These are phyloP conservation scores for Arabis hirsuta DNA, from an alignment of 345 rosid genomes.

Conservation along the genomic window DNA sequence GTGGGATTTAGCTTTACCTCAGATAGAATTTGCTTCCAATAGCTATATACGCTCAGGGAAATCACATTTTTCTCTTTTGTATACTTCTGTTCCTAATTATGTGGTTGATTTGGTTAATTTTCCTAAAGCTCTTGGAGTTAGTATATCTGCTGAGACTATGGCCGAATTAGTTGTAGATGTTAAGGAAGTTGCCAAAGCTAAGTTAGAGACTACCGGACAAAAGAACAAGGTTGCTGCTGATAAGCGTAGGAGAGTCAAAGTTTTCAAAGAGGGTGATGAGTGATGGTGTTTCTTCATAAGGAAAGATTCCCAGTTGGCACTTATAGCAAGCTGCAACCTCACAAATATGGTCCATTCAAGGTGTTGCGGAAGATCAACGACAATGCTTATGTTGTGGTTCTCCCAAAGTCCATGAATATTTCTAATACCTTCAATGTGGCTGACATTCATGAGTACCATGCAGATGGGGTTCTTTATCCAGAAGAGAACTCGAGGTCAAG, in stretches of 20 bases:
- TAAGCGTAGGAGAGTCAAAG: not conserved
- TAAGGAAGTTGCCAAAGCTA: no score
- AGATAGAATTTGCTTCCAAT: not conserved
- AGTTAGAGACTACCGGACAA: not conserved
- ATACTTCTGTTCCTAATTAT: no score
- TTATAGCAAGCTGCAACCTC: not conserved
- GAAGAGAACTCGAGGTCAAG: not conserved
- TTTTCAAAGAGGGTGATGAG: slow-evolving; percentile 17
- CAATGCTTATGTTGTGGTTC: slow-evolving; percentile 22
- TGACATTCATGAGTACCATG: slow-evolving; percentile 10
- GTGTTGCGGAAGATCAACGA: slow-evolving; percentile 21
- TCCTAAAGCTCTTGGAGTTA: no score
- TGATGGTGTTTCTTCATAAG: not conserved
- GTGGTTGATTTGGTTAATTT: no score
- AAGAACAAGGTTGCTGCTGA: not conserved
- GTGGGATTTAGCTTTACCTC: not conserved
- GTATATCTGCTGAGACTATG: no score
- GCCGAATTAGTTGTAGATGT: no score
- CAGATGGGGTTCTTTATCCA: not conserved
- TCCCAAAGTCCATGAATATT: not conserved
- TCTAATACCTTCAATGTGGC: slow-evolving; percentile 22
- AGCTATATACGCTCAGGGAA: not conserved
- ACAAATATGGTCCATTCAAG: slow-evolving; percentile 1
- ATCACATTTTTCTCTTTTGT: no score
- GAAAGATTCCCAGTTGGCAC: not conserved